Conservation (phyloP, 140 eudicot species). For the Bidens hawaiensis region DNA sequence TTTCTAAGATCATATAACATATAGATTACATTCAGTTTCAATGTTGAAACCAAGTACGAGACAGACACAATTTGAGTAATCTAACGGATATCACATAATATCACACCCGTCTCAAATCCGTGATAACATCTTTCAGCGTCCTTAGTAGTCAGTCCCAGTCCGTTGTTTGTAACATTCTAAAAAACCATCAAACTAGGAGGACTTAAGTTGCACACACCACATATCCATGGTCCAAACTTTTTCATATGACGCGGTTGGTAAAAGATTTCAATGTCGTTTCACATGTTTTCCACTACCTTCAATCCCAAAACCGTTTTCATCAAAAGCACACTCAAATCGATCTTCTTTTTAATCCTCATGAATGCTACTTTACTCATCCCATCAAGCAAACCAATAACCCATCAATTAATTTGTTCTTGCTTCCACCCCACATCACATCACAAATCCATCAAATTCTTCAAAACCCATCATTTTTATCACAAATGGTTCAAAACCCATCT, state of each 20-base stretch:
- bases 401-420: conserved; percentile 21
- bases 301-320: conserved; percentile 12
- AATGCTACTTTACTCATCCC: conserved; percentile 46
- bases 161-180: no score
- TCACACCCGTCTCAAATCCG: no score
- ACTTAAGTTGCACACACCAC: no score
- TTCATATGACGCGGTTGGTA: conserved; percentile 10
- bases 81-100: no score
- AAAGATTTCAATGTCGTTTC: conserved; percentile 21
- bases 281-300: not conserved
- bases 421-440: conserved; percentile 21
- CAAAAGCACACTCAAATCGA: conserved; percentile 14
- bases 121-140: no score
- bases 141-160: no score
- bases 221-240: not conserved
- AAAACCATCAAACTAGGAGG: no score
- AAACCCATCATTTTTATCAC: no score
- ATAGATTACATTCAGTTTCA: no score
- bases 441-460: not conserved
- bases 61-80: no score
- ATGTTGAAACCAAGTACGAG: no score
- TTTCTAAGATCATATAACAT: no score
- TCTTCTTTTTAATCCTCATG: conserved; percentile 11
- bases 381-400: conserved; percentile 34
- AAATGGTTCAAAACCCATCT: not conserved